Conservation (phyloP, 441 rosid species). For the Euphorbia celastroides region DNA sequence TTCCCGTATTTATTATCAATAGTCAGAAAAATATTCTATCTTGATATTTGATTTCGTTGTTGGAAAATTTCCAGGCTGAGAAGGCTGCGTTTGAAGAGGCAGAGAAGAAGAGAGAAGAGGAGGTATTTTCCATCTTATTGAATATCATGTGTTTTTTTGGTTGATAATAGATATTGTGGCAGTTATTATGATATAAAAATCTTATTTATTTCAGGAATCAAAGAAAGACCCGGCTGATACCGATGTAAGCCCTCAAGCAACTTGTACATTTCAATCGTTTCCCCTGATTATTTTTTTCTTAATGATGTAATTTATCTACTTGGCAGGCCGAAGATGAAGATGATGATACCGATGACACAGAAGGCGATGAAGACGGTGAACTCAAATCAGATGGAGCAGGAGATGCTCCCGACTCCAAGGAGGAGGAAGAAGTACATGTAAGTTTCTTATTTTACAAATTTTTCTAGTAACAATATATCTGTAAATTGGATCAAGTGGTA, state of each 20-base stretch:
- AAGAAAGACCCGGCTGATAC: constrained; percentile 61
- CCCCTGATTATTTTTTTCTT: not conserved
- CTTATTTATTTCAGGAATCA: constrained; percentile 43
- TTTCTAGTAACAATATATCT: too few relatives aligned
- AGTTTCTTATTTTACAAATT: constrained; percentile 11
- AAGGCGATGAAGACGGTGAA: constrained; percentile 38
- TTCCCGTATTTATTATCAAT: not conserved
- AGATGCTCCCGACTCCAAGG: constrained; percentile 27
- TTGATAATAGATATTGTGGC: too few relatives aligned
- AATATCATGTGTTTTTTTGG: not conserved
- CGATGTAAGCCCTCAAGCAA: constrained; percentile 42
- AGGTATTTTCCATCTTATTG: constrained; percentile 35
- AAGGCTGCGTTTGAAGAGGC: constrained; percentile 90
- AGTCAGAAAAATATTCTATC: not conserved
- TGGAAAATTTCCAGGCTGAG: constrained; percentile 55
- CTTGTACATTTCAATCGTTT: not conserved
- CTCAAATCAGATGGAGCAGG: constrained; percentile 32
- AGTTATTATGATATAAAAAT: too few relatives aligned
- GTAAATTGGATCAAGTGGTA: not conserved
- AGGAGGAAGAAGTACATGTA: constrained; percentile 45
- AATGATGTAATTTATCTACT: not conserved
- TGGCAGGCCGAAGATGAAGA: constrained; percentile 61
- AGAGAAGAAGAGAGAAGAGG: constrained; percentile 74
- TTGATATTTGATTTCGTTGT: constrained; percentile 9
- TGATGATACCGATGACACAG: constrained; percentile 35